phyloP scores from a whole-genome alignment of 2,329 filamentous ascomycete species.

The Cordyceps militaris region DNA sequence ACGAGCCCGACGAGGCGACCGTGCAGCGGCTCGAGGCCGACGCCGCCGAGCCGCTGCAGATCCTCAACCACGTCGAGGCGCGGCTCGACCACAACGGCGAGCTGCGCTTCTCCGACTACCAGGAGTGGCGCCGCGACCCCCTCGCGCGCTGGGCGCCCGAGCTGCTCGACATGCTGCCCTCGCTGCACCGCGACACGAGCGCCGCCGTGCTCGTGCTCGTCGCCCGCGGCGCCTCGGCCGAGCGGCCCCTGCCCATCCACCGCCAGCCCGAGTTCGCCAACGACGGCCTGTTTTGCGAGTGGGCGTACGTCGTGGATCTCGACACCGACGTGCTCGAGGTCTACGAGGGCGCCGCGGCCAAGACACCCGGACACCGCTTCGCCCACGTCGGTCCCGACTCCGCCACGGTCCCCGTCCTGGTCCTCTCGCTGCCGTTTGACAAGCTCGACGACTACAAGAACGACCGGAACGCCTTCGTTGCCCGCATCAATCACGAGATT shows the following conservation, averaged over 20 bases:
- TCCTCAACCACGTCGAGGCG: not conserved
- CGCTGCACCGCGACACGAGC: not conserved
- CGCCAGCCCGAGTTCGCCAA: conserved; percentile 3
- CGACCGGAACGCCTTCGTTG: not conserved
- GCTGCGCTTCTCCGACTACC: not conserved
- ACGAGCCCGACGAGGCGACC: not conserved
- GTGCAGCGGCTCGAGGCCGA: not conserved
- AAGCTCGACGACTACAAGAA: not conserved
- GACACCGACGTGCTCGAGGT: conserved; percentile 1
- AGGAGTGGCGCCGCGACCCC: not conserved
- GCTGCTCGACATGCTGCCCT: conserved; percentile 4
- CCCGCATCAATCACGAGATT: not conserved
- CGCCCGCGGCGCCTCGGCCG: not conserved
- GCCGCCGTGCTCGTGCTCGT: conserved; percentile 1
- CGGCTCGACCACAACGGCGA: not conserved
- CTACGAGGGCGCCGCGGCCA: not conserved
- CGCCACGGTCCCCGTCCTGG: not conserved
- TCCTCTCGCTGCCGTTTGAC: not conserved
- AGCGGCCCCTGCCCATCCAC: not conserved
- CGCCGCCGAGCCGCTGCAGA: not conserved
- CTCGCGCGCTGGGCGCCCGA: not conserved
- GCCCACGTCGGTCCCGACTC: not conserved
- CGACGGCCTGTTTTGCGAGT: conserved; percentile 5
- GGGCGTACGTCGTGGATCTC: conserved; percentile 9
- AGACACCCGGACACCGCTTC: conserved; percentile 3